phyloP scores from a whole-genome alignment of 495 filamentous ascomycete species.

The Copromyces sp. region DNA sequence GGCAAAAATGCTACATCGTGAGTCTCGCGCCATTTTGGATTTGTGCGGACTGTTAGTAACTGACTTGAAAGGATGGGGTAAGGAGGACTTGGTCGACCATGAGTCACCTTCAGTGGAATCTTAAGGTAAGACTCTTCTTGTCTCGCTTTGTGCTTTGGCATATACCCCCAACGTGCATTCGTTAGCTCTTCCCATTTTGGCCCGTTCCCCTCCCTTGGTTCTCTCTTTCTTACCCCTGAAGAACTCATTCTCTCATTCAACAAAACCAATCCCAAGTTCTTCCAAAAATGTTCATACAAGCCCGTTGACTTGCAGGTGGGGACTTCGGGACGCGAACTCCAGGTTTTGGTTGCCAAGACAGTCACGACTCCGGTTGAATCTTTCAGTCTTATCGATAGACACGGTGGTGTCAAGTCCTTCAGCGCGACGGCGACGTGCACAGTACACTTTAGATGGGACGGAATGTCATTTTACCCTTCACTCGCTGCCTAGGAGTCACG shows the following conservation, averaged over 20 bases:
- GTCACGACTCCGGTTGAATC: background rate
- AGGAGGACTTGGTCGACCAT: background rate
- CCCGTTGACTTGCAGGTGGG: background rate
- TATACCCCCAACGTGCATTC: background rate
- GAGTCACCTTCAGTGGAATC: background rate
- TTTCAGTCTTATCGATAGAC: background rate
- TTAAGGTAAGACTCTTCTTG: background rate
- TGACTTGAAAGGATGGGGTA: too few species aligned
- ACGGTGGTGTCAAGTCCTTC: background rate
- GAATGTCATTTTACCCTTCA: background rate
- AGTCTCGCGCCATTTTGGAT: background rate
- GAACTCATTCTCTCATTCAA: background rate
- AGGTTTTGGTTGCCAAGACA: background rate
- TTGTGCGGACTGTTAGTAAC: too few species aligned
- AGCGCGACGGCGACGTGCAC: background rate
- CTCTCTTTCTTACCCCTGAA: background rate
- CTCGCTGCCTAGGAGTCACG: background rate
- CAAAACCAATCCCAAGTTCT: too few species aligned
- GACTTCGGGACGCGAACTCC: background rate
- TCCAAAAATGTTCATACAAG: background rate
- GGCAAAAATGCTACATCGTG: background rate
- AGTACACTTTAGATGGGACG: background rate
- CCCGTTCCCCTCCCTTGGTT: background rate
- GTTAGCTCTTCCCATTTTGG: background rate
- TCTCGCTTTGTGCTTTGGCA: background rate